phyloP scores from a whole-genome alignment of 2,329 filamentous ascomycete genomes.

The Saccharata proteae region DNA sequence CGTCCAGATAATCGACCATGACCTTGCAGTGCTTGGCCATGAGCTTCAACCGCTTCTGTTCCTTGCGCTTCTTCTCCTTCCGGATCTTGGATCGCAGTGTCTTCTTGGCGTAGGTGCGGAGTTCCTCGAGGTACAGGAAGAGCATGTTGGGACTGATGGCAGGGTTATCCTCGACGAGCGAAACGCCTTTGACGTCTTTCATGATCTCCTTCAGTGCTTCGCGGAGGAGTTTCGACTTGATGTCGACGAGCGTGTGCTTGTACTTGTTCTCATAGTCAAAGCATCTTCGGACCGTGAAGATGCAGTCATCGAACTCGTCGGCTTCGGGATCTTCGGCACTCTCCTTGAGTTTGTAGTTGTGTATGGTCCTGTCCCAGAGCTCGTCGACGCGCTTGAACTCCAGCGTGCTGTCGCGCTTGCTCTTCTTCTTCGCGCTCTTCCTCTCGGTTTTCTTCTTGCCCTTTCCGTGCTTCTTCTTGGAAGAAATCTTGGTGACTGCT shows the following conservation, averaged over 20 bases:
- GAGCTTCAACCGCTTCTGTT: slow-evolving; percentile 43
- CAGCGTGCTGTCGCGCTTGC: slow-evolving; percentile 37
- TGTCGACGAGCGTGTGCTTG: slow-evolving; percentile 61
- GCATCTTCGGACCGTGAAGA: slow-evolving; percentile 70
- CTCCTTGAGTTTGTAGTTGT: slow-evolving; percentile 57
- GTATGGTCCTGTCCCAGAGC: slow-evolving; percentile 43
- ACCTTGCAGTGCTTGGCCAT: slow-evolving; percentile 58
- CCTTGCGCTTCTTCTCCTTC: slow-evolving; percentile 50
- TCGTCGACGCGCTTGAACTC: slow-evolving; percentile 60
- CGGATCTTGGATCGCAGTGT: slow-evolving; percentile 48
- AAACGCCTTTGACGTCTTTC: slow-evolving; percentile 66
- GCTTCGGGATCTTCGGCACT: slow-evolving; percentile 49
- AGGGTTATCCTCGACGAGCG: slow-evolving; percentile 67
- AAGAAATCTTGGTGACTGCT: neutral
- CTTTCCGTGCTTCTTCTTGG: slow-evolving; percentile 5
- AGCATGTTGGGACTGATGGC: slow-evolving; percentile 40
- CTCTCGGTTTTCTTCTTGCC: slow-evolving; percentile 9
- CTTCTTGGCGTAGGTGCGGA: slow-evolving; percentile 49
- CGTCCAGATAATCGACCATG: slow-evolving; percentile 63
- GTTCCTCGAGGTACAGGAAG: slow-evolving; percentile 60
- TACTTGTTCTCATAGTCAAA: slow-evolving; percentile 83
- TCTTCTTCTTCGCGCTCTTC: slow-evolving; percentile 12
- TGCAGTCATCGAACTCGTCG: slow-evolving; percentile 61
- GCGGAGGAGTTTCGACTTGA: slow-evolving; percentile 70
- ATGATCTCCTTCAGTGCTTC: slow-evolving; percentile 60